phyloP scores from a whole-genome alignment of 306 rosid genomes.

The Castanea mollissima region DNA sequence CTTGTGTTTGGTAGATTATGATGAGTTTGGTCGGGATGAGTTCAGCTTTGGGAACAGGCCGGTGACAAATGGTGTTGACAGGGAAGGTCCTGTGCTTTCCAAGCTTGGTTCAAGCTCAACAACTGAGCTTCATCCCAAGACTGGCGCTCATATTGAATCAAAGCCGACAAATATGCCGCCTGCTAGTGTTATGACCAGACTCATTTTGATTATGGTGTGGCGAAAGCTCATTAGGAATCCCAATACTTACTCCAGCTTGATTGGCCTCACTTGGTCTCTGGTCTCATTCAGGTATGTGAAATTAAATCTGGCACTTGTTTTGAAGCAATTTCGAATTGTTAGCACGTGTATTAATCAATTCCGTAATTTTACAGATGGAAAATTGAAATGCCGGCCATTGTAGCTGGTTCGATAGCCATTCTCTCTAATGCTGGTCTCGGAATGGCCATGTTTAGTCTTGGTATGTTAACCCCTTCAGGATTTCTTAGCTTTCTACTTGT shows the following conservation, averaged over 20 bases:
- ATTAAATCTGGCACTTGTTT: background rate
- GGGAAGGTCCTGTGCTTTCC: slow-evolving; percentile 70
- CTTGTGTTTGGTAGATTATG: slow-evolving; percentile 44
- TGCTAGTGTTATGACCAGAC: slow-evolving; percentile 75
- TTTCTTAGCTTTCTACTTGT: background rate
- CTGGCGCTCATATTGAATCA: slow-evolving; percentile 38
- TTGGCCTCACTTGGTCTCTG: slow-evolving; percentile 84
- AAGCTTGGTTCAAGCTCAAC: slow-evolving; percentile 86
- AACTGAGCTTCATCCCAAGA: slow-evolving; percentile 70
- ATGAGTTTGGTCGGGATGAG: slow-evolving; percentile 74
- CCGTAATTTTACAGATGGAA: slow-evolving; percentile 55
- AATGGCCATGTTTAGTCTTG: slow-evolving; percentile 96
- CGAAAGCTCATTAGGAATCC: slow-evolving; percentile 77
- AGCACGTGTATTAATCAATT: background rate
- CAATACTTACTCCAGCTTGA: slow-evolving; percentile 78
- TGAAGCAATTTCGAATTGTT: background rate
- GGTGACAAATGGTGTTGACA: slow-evolving; percentile 50
- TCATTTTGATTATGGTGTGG: slow-evolving; percentile 87
- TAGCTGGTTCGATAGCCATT: slow-evolving; percentile 67
- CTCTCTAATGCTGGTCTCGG: slow-evolving; percentile 86
- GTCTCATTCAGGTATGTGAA: slow-evolving; percentile 65
- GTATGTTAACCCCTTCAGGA: slow-evolving; percentile 24
- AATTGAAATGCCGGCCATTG: slow-evolving; percentile 69
- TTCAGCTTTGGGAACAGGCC: slow-evolving; percentile 77
- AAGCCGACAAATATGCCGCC: slow-evolving; percentile 72